Conservation (phyloP, 1,284 basidiomycete genomes). For the Cryptococcus sp. region DNA sequence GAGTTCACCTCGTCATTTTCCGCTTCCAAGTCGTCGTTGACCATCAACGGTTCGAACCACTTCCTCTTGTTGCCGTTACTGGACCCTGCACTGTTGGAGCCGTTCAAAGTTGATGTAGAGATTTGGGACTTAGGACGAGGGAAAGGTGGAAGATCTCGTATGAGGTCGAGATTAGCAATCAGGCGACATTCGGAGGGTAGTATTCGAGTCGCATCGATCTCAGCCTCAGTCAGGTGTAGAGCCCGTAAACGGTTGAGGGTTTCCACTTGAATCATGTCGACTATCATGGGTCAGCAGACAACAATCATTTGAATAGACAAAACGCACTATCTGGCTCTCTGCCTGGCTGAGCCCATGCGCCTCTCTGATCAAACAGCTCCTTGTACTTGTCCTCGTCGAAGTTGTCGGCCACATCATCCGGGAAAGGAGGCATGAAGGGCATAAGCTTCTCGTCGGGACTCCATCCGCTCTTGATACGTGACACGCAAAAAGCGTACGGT, state of each 20-base stretch:
- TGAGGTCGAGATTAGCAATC: constrained; percentile 13
- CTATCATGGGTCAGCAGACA: constrained; percentile 2
- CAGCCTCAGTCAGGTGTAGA: neutral
- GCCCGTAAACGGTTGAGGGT: neutral
- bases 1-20: constrained; percentile 1
- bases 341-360: constrained; percentile 1
- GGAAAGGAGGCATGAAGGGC: constrained; percentile 12
- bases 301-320: neutral
- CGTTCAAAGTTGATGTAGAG: neutral
- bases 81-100: neutral
- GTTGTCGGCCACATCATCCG: constrained; percentile 1
- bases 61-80: constrained; percentile 7
- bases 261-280: constrained; percentile 18
- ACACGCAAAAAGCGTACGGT: constrained; percentile 6
- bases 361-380: neutral
- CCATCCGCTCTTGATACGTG: neutral
- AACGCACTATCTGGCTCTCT: constrained; percentile 12
- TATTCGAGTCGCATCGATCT: constrained; percentile 13
- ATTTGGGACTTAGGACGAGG: neutral
- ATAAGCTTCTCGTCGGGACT: constrained; percentile 7
- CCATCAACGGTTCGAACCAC: constrained; percentile 8
- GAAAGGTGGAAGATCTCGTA: constrained; percentile 18
- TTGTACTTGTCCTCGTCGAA: constrained; percentile 9
- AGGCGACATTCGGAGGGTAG: constrained; percentile 3
- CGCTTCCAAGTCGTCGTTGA: neutral